phyloP scores from a whole-genome alignment of 192 early-diverging fungal genomes.

The Powellomyces hirtus region DNA sequence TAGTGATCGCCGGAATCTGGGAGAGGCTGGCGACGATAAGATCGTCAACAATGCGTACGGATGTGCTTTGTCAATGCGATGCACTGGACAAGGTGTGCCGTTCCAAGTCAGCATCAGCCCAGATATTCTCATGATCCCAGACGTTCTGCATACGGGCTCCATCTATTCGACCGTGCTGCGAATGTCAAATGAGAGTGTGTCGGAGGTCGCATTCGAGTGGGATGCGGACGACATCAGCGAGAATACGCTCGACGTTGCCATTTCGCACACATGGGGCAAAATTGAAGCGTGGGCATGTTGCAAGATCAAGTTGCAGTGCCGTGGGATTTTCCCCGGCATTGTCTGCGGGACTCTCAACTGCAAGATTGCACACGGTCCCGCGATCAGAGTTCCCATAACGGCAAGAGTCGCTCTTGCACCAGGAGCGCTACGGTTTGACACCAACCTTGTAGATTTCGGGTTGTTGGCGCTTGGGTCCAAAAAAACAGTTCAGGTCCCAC shows the following conservation, averaged over 20 bases:
- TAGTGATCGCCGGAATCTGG: slow-evolving; percentile 7
- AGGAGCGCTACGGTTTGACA: slow-evolving; percentile 29
- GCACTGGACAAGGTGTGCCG: slow-evolving; percentile 27
- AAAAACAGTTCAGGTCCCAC: slow-evolving; percentile 26
- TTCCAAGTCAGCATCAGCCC: slow-evolving; percentile 27
- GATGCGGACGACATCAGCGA: slow-evolving; percentile 27
- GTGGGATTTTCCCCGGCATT: slow-evolving; percentile 18
- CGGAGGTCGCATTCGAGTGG: slow-evolving; percentile 34
- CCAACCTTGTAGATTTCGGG: slow-evolving; percentile 44
- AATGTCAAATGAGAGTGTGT: slow-evolving; percentile 42
- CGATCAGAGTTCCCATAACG: slow-evolving; percentile 27
- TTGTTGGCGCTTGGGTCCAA: slow-evolving; percentile 39
- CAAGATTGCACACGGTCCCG: slow-evolving; percentile 36
- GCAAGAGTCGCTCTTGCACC: slow-evolving; percentile 29
- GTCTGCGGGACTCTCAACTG: slow-evolving; percentile 37
- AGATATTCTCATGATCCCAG: slow-evolving; percentile 30
- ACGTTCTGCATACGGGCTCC: slow-evolving; percentile 17
- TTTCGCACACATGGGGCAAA: not conserved
- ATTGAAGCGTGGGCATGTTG: not conserved
- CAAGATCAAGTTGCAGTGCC: slow-evolving; percentile 2
- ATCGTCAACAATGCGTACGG: slow-evolving; percentile 8
- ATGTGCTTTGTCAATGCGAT: slow-evolving; percentile 30
- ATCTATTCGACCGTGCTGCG: slow-evolving; percentile 11
- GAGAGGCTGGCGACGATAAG: not conserved
- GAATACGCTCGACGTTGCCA: slow-evolving; percentile 3